Evolutionary conservation across 305 asterid species (phyloP).

Genomic region (Fraxinus baroniana): DNA sequence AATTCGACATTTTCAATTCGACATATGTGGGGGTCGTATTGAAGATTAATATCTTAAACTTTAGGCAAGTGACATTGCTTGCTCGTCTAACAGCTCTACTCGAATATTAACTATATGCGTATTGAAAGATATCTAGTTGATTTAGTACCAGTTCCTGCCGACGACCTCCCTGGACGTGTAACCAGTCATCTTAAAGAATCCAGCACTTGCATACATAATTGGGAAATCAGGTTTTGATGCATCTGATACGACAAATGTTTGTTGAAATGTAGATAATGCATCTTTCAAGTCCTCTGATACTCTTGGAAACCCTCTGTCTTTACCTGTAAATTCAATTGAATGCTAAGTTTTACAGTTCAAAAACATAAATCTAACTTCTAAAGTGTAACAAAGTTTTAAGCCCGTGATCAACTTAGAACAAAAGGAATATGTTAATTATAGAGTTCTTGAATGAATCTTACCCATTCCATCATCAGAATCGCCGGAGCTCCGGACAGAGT

Average conservation of each 20-base stretch:
- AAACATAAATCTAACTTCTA: not conserved
- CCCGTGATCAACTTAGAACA: not conserved
- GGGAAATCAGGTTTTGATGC: slow-evolving; percentile 84
- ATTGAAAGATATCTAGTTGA: not conserved
- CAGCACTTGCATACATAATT: slow-evolving; percentile 94
- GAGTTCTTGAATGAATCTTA: slow-evolving; percentile 8
- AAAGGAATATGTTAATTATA: not conserved
- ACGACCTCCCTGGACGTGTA: slow-evolving; percentile 85
- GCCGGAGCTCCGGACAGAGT: slow-evolving; percentile 68
- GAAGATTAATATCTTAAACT: not conserved
- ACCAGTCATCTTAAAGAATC: slow-evolving; percentile 98
- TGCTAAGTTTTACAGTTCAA: not conserved
- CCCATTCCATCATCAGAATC: slow-evolving; percentile 75
- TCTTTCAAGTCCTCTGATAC: slow-evolving; percentile 83
- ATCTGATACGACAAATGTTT: slow-evolving; percentile 93
- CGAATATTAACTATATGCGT: not conserved
- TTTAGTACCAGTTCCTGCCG: slow-evolving; percentile 73
- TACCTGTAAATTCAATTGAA: slow-evolving; percentile 32
- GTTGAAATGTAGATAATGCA: slow-evolving; percentile 90
- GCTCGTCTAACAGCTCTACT: not conserved
- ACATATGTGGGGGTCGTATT: not conserved
- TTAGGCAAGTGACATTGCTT: not conserved
- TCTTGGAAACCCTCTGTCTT: slow-evolving; percentile 62
- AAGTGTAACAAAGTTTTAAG: not conserved
- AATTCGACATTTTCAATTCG: too few relatives aligned